A percentile compares a stretch with the other conserved stretches of the same genome.
Conservation (phyloP, 75 land plant genomes). For the Larix kaempferi region DNA sequence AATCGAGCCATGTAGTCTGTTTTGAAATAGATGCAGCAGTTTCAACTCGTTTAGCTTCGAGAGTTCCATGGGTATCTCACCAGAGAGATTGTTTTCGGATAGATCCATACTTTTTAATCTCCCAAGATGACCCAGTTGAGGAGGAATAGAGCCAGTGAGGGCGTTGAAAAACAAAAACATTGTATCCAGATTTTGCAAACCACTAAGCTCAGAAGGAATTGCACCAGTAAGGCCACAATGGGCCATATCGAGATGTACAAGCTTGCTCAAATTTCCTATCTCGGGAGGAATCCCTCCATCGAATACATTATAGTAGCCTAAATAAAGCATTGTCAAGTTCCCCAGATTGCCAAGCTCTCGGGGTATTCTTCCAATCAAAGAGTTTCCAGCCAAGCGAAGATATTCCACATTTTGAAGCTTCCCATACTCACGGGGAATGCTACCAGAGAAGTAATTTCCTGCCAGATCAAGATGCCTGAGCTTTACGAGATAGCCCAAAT, state of each 20-base stretch:
- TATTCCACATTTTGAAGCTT: slow-evolving; percentile 38
- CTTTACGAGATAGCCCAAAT: slow-evolving; percentile 28
- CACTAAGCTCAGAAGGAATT: slow-evolving; percentile 58
- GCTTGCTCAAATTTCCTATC: slow-evolving; percentile 46
- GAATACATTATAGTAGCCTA: slow-evolving; percentile 71
- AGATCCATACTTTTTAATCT: slow-evolving; percentile 51
- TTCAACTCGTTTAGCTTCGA: slow-evolving; percentile 37
- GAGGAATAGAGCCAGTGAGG: slow-evolving; percentile 62
- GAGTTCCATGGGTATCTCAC: slow-evolving; percentile 57
- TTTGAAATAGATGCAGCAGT: slow-evolving; percentile 67
- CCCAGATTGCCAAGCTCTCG: slow-evolving; percentile 59
- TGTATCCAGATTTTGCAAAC: slow-evolving; percentile 44
- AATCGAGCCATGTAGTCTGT: slow-evolving; percentile 57
- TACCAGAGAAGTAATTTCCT: slow-evolving; percentile 74
- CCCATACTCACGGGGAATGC: slow-evolving; percentile 63
- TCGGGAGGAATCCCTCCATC: slow-evolving; percentile 63
- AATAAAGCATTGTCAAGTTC: slow-evolving; percentile 46
- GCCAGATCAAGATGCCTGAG: slow-evolving; percentile 65
- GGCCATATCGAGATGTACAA: slow-evolving; percentile 59
- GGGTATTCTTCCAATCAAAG: slow-evolving; percentile 66
- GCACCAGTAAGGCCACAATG: slow-evolving; percentile 51
- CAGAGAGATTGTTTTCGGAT: slow-evolving; percentile 60
- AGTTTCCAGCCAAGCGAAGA: slow-evolving; percentile 62
- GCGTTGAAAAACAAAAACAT: slow-evolving; percentile 49
- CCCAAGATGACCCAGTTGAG: slow-evolving; percentile 53